These are phyloP conservation scores for Ploettnerulaceae sp. DNA, from an alignment of 2,329 filamentous ascomycete genomes.

Conservation along the genomic window DNA sequence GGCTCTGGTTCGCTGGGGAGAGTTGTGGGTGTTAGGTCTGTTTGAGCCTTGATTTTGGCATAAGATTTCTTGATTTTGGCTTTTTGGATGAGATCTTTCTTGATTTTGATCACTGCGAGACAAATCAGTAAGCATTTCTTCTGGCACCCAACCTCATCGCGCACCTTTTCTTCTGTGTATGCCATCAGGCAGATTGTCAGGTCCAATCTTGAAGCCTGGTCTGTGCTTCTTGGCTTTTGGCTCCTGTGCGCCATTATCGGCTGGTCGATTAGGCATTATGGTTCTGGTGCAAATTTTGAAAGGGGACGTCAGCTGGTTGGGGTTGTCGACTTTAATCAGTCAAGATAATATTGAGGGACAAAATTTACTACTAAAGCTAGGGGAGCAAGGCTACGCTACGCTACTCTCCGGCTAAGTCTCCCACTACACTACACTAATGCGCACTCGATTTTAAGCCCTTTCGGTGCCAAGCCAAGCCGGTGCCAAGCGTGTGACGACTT, in stretches of 20 bases:
- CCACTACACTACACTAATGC: too few relatives aligned
- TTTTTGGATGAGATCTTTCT: slow-evolving; percentile 81
- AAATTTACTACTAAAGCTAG: too few relatives aligned
- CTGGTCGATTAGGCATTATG: slow-evolving; percentile 55
- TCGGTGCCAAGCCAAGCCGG: too few relatives aligned
- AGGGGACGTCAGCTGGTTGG: too few relatives aligned
- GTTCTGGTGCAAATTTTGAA: too few relatives aligned
- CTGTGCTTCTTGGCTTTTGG: slow-evolving; percentile 47
- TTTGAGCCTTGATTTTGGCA: slow-evolving; percentile 70
- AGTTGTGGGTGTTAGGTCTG: slow-evolving; percentile 25
- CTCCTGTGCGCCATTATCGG: slow-evolving; percentile 40
- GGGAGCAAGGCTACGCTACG: too few relatives aligned
- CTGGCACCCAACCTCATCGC: background rate
- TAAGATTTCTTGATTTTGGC: slow-evolving; percentile 92
- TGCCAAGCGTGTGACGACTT: slow-evolving; percentile 8
- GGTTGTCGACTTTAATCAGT: too few relatives aligned
- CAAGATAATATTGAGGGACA: too few relatives aligned
- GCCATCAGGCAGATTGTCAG: slow-evolving; percentile 86
- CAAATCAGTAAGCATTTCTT: slow-evolving; percentile 6
- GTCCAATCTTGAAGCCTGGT: slow-evolving; percentile 81
- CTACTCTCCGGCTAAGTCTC: too few relatives aligned
- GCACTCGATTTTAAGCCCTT: too few relatives aligned
- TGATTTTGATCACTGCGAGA: slow-evolving; percentile 73
- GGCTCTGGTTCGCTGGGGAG: slow-evolving; percentile 10
- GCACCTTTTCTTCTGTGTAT: slow-evolving; percentile 75